Conservation (phyloP, 2,329 filamentous ascomycete species). For the Microascus cirrosus region DNA sequence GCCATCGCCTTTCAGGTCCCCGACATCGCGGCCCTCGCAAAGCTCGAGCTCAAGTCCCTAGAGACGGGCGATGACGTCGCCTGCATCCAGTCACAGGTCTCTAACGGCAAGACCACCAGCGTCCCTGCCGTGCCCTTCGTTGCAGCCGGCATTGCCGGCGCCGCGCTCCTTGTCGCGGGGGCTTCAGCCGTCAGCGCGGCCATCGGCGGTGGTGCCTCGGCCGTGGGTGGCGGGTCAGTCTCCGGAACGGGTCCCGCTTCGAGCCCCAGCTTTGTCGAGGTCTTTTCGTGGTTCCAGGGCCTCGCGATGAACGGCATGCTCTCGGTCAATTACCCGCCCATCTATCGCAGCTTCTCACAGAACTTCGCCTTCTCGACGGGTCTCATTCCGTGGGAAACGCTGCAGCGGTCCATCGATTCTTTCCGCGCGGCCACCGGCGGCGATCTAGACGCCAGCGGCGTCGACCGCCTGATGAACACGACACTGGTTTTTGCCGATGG, state of each 20-base stretch:
- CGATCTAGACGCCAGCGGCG: constrained; percentile 71
- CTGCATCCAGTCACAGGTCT: constrained; percentile 71
- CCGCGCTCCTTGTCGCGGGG: constrained; percentile 64
- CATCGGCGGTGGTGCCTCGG: constrained; percentile 38
- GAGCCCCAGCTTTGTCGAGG: constrained; percentile 77
- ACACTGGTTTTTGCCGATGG: constrained; percentile 62
- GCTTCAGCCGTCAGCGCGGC: constrained; percentile 56
- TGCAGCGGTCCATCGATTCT: constrained; percentile 74
- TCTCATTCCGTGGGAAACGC: constrained; percentile 67
- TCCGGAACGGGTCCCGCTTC: constrained; percentile 47
- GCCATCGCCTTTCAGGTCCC: constrained; percentile 82
- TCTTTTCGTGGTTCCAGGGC: constrained; percentile 83
- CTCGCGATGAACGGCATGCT: constrained; percentile 96
- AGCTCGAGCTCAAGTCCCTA: constrained; percentile 57
- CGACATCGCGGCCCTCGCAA: constrained; percentile 79
- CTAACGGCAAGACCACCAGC: constrained; percentile 75
- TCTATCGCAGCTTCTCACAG: constrained; percentile 82
- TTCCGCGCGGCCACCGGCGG: constrained; percentile 77
- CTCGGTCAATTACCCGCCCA: constrained; percentile 73
- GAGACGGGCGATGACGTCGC: constrained; percentile 55
- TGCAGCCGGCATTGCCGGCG: constrained; percentile 76
- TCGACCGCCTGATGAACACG: constrained; percentile 61
- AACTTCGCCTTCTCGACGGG: constrained; percentile 92
- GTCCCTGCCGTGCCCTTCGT: constrained; percentile 71
- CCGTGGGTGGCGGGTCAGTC: constrained; percentile 37